Evolutionary conservation across 2,329 filamentous ascomycete genomes (phyloP).

Genomic region (Colletotrichum tropicicola): DNA sequence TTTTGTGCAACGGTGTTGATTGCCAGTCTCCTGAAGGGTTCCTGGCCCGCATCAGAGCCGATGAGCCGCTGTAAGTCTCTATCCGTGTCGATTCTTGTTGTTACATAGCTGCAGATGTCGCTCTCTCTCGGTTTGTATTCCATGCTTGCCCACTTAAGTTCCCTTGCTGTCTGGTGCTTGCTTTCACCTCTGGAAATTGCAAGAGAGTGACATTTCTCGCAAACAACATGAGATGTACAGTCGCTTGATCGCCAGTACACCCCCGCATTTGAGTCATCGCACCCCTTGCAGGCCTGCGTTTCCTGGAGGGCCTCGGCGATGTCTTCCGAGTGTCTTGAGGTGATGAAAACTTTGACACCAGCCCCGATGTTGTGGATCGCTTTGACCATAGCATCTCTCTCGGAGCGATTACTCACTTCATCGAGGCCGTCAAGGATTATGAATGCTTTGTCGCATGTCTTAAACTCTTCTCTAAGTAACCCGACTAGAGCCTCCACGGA

Average conservation of each 20-base stretch:
- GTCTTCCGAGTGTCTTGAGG: not conserved
- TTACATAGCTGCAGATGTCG: not conserved
- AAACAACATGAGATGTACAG: not conserved
- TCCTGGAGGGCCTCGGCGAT: not conserved
- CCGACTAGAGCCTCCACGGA: not conserved
- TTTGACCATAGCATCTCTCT: not conserved
- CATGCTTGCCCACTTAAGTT: not conserved
- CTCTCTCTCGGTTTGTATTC: not conserved
- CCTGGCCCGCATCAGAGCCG: not conserved
- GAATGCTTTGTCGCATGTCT: not conserved
- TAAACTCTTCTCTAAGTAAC: not conserved
- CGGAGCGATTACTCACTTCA: not conserved
- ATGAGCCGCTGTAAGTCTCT: not conserved
- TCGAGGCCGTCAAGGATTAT: constrained; percentile 3
- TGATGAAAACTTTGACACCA: not conserved
- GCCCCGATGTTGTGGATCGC: not conserved
- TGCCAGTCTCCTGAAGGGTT: not conserved
- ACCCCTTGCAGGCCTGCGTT: not conserved
- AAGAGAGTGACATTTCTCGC: not conserved
- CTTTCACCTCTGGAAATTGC: not conserved
- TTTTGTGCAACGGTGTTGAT: not conserved
- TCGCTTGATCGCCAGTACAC: not conserved
- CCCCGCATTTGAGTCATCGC: not conserved
- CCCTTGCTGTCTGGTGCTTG: not conserved
- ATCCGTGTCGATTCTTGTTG: not conserved